Conservation (phyloP, 306 rosid species). For the Fagus sylvatica region DNA sequence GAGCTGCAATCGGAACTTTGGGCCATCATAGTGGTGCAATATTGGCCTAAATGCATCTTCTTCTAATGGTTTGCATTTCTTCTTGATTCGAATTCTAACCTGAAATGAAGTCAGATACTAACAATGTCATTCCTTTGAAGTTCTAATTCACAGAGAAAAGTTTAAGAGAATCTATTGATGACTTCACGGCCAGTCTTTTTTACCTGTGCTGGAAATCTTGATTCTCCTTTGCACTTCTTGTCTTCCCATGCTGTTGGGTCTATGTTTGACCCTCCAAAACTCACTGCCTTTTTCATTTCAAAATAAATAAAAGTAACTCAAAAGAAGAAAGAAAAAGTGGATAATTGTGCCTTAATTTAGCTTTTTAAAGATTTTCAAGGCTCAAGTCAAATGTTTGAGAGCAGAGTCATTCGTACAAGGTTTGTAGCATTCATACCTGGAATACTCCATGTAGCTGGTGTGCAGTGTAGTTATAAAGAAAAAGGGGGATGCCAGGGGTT, state of each 20-base stretch:
- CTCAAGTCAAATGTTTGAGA: not conserved
- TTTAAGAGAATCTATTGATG: not conserved
- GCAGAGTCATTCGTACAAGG: not conserved
- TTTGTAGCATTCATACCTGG: slow-evolving; percentile 20
- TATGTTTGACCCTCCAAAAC: slow-evolving; percentile 36
- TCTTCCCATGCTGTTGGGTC: slow-evolving; percentile 36
- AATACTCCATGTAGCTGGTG: slow-evolving; percentile 38
- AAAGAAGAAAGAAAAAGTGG: not conserved
- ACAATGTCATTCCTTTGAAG: not conserved
- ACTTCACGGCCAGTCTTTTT: not conserved
- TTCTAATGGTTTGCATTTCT: slow-evolving; percentile 23
- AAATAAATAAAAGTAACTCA: not conserved
- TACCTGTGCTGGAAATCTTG: slow-evolving; percentile 37
- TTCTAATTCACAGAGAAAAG: not conserved
- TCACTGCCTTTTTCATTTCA: slow-evolving; percentile 20
- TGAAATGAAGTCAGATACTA: not conserved
- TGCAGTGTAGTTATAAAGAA: slow-evolving; percentile 32
- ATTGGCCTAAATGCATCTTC: slow-evolving; percentile 34
- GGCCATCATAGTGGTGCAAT: slow-evolving; percentile 33
- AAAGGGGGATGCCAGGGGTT: slow-evolving; percentile 33
- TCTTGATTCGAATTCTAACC: slow-evolving; percentile 31
- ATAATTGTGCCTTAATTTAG: not conserved
- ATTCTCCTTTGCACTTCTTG: slow-evolving; percentile 30
- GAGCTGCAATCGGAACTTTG: slow-evolving; percentile 34
- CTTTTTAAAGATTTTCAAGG: slow-evolving; percentile 1